These are phyloP conservation scores for Septoria linicola DNA, from an alignment of 2,329 filamentous ascomycete genomes.

Conservation along the genomic window DNA sequence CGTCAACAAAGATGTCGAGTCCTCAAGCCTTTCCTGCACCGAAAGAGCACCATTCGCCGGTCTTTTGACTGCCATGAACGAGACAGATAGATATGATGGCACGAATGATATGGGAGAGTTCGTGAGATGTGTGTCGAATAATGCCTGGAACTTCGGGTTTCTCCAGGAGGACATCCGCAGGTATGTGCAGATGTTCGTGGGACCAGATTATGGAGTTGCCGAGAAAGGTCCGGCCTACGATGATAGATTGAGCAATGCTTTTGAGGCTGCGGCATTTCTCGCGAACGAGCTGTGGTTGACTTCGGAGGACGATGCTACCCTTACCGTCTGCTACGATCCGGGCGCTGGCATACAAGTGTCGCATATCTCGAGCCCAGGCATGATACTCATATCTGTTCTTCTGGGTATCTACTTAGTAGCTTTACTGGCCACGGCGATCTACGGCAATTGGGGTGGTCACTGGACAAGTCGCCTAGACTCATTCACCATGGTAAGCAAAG, in stretches of 20 bases:
- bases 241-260: not conserved
- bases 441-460: slow-evolving; percentile 1
- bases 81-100: no score
- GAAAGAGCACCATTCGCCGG: no score
- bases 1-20: no score
- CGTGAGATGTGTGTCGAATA: no score
- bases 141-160: no score
- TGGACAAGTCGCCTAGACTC: slow-evolving; percentile 4
- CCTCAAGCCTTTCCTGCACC: no score
- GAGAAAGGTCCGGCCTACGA: not conserved
- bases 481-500: slow-evolving; percentile 3
- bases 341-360: not conserved
- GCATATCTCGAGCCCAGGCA: not conserved
- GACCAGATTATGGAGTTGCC: not conserved
- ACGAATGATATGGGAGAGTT: no score
- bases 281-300: slow-evolving; percentile 7
- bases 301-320: not conserved
- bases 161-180: no score
- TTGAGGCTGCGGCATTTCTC: slow-evolving; percentile 1
- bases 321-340: slow-evolving; percentile 3
- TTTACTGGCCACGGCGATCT: slow-evolving; percentile 1
- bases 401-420: not conserved
- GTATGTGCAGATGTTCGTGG: not conserved
- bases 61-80: no score
- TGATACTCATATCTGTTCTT: not conserved